Conservation (phyloP, 768 basidiomycete genomes). For the Rhodosporidiobolus odoratus region DNA sequence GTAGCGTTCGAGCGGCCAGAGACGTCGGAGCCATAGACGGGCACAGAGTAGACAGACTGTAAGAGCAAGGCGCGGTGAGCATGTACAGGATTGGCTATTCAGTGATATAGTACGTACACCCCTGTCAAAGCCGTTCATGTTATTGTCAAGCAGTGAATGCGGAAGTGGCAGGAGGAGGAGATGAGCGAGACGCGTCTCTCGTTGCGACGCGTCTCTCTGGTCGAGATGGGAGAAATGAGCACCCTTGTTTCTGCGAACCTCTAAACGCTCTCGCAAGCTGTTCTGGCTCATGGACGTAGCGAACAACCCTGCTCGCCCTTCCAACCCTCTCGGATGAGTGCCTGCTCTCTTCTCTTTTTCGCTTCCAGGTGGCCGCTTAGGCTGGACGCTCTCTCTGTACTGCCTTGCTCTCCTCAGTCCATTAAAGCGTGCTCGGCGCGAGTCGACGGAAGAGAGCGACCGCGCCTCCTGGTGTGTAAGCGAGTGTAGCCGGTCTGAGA, state of each 20-base stretch:
- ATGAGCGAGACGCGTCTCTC: not conserved
- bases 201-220: not conserved
- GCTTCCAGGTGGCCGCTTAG: too few species aligned
- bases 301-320: too few species aligned
- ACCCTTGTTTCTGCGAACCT: not conserved
- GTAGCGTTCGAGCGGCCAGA: slow-evolving; percentile 14
- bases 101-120: not conserved
- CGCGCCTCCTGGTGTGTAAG: too few species aligned
- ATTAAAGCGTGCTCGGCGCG: too few species aligned
- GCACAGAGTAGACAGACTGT: slow-evolving; percentile 29
- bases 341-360: too few species aligned
- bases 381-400: too few species aligned
- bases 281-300: too few species aligned
- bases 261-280: too few species aligned
- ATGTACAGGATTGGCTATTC: accelerated
- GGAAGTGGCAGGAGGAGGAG: not conserved
- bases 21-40: slow-evolving; percentile 27
- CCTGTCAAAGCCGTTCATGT: slow-evolving; percentile 34
- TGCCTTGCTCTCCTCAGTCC: too few species aligned
- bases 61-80: not conserved
- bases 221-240: not conserved
- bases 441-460: too few species aligned
- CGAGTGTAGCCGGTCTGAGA: too few species aligned
- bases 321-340: too few species aligned
- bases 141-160: not conserved